Evolutionary conservation across 257 asterid genomes (phyloP).

Genomic region (Salvia splendens): DNA sequence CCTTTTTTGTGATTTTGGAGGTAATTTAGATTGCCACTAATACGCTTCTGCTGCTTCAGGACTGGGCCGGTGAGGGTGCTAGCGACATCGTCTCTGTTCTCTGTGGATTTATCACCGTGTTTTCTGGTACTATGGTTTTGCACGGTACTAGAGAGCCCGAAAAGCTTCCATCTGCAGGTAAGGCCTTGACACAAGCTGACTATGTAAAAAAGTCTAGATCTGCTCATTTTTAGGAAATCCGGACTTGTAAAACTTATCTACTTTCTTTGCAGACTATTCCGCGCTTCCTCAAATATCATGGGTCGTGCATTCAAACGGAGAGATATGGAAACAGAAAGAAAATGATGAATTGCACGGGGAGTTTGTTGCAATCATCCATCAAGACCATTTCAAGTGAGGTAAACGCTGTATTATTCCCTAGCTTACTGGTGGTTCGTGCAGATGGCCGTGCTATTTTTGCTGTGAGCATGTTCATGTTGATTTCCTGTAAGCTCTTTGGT

Average conservation of each 20-base stretch:
- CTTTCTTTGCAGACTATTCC: slow-evolving; percentile 66
- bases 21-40: slow-evolving; percentile 26
- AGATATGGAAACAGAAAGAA: slow-evolving; percentile 82
- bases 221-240: too few species aligned
- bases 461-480: slow-evolving; percentile 1
- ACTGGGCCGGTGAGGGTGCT: slow-evolving; percentile 85
- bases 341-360: slow-evolving; percentile 57
- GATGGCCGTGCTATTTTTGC: too few species aligned
- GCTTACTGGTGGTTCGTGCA: background rate
- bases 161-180: slow-evolving; percentile 59
- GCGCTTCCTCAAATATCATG: slow-evolving; percentile 77
- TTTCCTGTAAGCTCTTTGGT: slow-evolving; percentile 17
- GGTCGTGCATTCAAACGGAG: slow-evolving; percentile 73
- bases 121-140: slow-evolving; percentile 83
- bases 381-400: slow-evolving; percentile 62
- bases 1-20: background rate
- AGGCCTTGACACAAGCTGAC: background rate
- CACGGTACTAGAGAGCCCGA: slow-evolving; percentile 72
- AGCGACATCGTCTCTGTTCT: slow-evolving; percentile 68
- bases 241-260: too few species aligned
- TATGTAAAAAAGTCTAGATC: too few species aligned
- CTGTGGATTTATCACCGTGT: slow-evolving; percentile 78
- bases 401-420: too few species aligned
- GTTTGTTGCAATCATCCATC: slow-evolving; percentile 56
- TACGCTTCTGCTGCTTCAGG: slow-evolving; percentile 44